A percentile compares a stretch with the other conserved stretches of the same genome.
Conservation (phyloP, 495 filamentous ascomycete genomes). For the Pseudomonodictys pantanalensis region DNA sequence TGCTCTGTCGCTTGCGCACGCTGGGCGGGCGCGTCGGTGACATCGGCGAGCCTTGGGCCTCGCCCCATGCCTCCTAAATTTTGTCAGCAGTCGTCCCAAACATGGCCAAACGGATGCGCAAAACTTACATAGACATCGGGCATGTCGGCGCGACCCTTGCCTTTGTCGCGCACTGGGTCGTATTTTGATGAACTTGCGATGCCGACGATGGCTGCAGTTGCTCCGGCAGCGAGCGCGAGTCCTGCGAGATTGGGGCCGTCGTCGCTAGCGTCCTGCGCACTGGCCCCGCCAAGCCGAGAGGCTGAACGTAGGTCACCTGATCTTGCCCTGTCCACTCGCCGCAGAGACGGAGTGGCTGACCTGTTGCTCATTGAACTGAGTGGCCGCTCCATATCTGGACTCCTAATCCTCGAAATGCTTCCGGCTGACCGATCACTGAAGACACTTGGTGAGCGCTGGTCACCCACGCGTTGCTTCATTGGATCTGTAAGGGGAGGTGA, state of each 20-base stretch:
- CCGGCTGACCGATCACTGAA: constrained; percentile 49
- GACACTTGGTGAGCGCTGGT: constrained; percentile 41
- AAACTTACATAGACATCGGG: constrained; percentile 87
- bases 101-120: constrained; percentile 1
- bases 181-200: constrained; percentile 58
- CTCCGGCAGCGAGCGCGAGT: constrained; percentile 28
- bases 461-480: constrained; percentile 33
- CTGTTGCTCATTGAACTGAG: constrained; percentile 57
- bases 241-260: constrained; percentile 31
- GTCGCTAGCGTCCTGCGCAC: constrained; percentile 27
- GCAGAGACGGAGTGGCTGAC: constrained; percentile 61
- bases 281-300: constrained; percentile 46
- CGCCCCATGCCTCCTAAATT: constrained; percentile 84
- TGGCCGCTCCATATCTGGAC: constrained; percentile 60
- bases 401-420: constrained; percentile 45
- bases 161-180: constrained; percentile 79
- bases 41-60: constrained; percentile 82
- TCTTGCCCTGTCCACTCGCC: constrained; percentile 67
- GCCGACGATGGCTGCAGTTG: constrained; percentile 46
- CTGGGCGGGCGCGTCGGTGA: constrained; percentile 95
- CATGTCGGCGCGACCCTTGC: constrained; percentile 82
- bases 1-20: constrained; percentile 86
- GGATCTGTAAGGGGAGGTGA: constrained; percentile 34
- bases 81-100: constrained; percentile 17
- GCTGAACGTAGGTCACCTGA: constrained; percentile 79